Evolutionary conservation across 2,329 filamentous ascomycete species (phyloP).

Genomic region (Diaporthe vaccinii): DNA sequence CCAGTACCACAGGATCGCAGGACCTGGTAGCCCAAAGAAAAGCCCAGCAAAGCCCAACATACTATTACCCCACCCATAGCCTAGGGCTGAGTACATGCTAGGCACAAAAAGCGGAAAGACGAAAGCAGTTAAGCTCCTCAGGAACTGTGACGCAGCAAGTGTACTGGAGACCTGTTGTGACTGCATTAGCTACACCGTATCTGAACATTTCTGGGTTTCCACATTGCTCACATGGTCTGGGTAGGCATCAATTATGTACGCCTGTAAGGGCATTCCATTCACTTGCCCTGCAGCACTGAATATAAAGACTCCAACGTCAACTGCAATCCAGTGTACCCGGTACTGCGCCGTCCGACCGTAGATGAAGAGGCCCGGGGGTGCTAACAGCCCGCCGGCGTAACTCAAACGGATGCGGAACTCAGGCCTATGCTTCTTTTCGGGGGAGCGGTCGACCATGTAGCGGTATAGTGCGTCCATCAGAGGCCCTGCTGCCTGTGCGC

Average conservation of each 20-base stretch:
- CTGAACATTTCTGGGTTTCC: too few species aligned
- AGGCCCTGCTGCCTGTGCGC: conserved; percentile 60
- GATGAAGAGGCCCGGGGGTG: conserved; percentile 52
- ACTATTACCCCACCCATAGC: conserved; percentile 57
- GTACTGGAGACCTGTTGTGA: conserved; percentile 45
- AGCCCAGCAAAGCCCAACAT: conserved; percentile 55
- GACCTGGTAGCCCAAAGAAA: conserved; percentile 51
- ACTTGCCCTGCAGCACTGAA: conserved; percentile 37
- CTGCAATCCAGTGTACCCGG: conserved; percentile 54
- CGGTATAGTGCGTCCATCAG: conserved; percentile 58
- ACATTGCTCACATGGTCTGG: conserved; percentile 58
- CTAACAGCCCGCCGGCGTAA: conserved; percentile 62
- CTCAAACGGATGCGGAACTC: conserved; percentile 58
- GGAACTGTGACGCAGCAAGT: conserved; percentile 60
- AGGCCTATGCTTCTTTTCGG: conserved; percentile 53
- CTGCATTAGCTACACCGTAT: too few species aligned
- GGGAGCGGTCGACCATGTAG: conserved; percentile 44
- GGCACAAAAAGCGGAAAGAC: conserved; percentile 65
- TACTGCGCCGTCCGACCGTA: conserved; percentile 61
- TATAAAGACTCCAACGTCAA: conserved; percentile 53
- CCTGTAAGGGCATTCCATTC: conserved; percentile 48
- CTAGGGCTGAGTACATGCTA: conserved; percentile 51
- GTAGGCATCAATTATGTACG: conserved; percentile 61
- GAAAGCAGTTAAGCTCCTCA: conserved; percentile 60
- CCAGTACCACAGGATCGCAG: conserved; percentile 57